Evolutionary conservation across 2,329 filamentous ascomycete species (phyloP).

Genomic region (Ilyonectria destructans): DNA sequence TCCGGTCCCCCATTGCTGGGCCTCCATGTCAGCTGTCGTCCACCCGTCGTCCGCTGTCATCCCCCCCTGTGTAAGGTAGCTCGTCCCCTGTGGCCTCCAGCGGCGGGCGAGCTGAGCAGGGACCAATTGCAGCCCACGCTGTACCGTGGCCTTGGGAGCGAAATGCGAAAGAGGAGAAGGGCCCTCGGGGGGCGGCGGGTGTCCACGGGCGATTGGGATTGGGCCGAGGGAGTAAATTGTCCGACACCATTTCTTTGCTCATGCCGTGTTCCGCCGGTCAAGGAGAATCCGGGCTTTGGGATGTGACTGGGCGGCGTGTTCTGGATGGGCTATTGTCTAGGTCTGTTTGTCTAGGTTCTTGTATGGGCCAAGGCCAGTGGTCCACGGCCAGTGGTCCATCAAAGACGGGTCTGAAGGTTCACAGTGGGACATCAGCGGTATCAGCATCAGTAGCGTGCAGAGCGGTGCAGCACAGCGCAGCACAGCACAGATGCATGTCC

Average conservation of each 20-base stretch:
- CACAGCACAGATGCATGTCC: too few species aligned
- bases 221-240: background rate
- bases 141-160: constrained; percentile 40
- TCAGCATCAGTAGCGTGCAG: too few species aligned
- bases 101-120: constrained; percentile 2
- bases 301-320: too few species aligned
- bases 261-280: background rate
- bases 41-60: constrained; percentile 26
- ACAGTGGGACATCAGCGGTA: too few species aligned
- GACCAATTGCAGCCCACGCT: constrained; percentile 38
- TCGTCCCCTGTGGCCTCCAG: background rate
- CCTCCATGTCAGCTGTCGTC: constrained; percentile 13
- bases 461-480: too few species aligned
- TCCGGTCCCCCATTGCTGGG: background rate
- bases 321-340: too few species aligned
- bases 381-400: too few species aligned
- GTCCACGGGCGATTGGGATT: background rate
- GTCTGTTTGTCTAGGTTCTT: too few species aligned
- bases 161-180: constrained; percentile 1
- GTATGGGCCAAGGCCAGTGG: too few species aligned
- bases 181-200: background rate
- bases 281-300: too few species aligned
- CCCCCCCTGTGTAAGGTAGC: background rate
- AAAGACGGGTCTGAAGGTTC: too few species aligned
- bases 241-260: background rate